These are phyloP conservation scores for Glomus cerebriforme DNA, from an alignment of 192 early-diverging fungal genomes.

Conservation along the genomic window DNA sequence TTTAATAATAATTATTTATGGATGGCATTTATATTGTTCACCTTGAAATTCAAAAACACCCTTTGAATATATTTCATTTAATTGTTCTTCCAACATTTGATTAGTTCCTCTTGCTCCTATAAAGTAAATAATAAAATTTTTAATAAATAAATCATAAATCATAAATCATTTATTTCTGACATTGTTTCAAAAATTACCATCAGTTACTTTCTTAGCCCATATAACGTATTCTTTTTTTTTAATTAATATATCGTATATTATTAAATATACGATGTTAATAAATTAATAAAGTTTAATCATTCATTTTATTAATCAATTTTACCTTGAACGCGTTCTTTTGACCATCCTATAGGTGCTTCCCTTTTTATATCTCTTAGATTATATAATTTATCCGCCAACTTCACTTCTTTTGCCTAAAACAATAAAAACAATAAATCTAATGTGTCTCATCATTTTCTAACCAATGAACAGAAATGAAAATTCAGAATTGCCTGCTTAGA, in stretches of 20 bases:
- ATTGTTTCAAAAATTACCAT: conserved; percentile 37
- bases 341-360: conserved; percentile 55
- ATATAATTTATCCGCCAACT: conserved; percentile 67
- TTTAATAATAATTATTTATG: neutral
- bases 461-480: neutral
- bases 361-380: conserved; percentile 58
- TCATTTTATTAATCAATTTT: neutral
- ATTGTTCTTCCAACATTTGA: conserved; percentile 41
- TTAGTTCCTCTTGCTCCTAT: conserved; percentile 46
- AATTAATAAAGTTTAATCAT: neutral
- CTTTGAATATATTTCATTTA: conserved; percentile 48
- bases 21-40: conserved; percentile 27
- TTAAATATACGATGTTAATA: neutral
- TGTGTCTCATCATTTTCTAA: too few species aligned
- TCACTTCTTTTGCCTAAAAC: conserved; percentile 62
- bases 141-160: neutral
- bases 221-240: conserved; percentile 51
- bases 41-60: conserved; percentile 38
- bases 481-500: conserved; percentile 42
- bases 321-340: conserved; percentile 42
- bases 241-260: neutral
- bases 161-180: too few species aligned
- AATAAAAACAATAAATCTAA: neutral
- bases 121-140: neutral
- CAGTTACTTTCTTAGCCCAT: conserved; percentile 64